Evolutionary conservation across 1,284 basidiomycete genomes (phyloP).

Genomic region (Rhodotorula sp.): DNA sequence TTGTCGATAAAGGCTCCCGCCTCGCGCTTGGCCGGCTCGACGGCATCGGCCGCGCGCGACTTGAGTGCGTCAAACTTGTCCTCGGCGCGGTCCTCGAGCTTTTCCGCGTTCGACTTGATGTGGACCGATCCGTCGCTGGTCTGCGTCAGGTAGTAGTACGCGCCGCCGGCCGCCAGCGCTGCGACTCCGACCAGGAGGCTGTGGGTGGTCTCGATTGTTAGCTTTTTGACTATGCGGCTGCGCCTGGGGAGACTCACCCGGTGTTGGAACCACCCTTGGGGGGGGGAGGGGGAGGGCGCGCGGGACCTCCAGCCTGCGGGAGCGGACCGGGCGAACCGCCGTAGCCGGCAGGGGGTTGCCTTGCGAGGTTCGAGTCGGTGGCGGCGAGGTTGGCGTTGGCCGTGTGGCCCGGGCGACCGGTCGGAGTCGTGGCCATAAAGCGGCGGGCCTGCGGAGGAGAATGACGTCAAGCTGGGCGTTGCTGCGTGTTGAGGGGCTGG

Average conservation of each 20-base stretch:
- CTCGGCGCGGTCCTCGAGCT: conserved; percentile 16
- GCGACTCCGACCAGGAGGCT: conserved; percentile 13
- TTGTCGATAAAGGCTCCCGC: conserved; percentile 9
- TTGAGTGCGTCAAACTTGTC: no score
- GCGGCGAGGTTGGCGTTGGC: not conserved
- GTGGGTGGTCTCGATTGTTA: not conserved
- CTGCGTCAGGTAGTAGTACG: conserved; percentile 21
- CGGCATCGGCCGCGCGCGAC: conserved; percentile 2
- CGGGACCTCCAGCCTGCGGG: not conserved
- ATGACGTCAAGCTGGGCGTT: not conserved
- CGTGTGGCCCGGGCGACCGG: conserved; percentile 8
- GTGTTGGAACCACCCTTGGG: conserved; percentile 10
- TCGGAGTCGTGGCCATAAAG: conserved; percentile 9
- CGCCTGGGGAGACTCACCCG: no score
- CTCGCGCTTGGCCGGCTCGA: conserved; percentile 16
- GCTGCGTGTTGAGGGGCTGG: not conserved
- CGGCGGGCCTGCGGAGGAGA: conserved; percentile 14
- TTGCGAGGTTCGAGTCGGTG: conserved; percentile 13
- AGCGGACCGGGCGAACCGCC: conserved; percentile 1
- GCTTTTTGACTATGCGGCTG: not conserved
- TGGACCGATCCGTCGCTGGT: not conserved
- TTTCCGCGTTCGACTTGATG: conserved; percentile 8
- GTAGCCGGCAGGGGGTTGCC: conserved; percentile 5
- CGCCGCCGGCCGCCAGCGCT: conserved; percentile 16
- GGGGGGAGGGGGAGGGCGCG: not conserved